phyloP scores from a whole-genome alignment of 1,284 basidiomycete species.

The Pseudozyma sp. region DNA sequence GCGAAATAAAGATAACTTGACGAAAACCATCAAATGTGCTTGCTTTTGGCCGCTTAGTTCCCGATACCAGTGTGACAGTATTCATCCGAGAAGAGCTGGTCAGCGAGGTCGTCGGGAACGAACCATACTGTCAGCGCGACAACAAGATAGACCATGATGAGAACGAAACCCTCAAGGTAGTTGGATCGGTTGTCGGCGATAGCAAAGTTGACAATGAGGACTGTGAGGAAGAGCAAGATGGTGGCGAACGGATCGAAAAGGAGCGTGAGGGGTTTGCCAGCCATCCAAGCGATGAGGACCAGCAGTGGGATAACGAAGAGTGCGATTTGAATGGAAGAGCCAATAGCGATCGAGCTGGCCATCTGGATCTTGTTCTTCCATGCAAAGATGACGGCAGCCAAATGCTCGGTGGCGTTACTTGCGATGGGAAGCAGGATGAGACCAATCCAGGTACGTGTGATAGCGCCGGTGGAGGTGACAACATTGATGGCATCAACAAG shows the following conservation, averaged over 20 bases:
- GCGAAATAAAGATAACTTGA: background rate
- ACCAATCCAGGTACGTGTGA: constrained; percentile 59
- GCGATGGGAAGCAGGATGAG: constrained; percentile 60
- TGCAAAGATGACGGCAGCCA: constrained; percentile 58
- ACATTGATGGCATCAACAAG: constrained; percentile 58
- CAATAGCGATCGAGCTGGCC: constrained; percentile 58
- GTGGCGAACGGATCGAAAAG: constrained; percentile 63
- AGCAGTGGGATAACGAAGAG: constrained; percentile 62
- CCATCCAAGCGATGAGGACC: constrained; percentile 63
- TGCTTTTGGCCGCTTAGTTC: background rate
- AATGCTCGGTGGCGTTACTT: constrained; percentile 58
- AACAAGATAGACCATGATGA: constrained; percentile 59
- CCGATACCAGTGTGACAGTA: constrained; percentile 20
- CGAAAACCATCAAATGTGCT: background rate
- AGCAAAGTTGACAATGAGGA: constrained; percentile 59
- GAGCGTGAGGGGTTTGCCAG: constrained; percentile 53
- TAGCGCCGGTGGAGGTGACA: constrained; percentile 40
- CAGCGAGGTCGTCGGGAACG: constrained; percentile 45
- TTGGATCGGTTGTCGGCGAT: constrained; percentile 59
- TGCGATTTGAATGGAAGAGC: constrained; percentile 62
- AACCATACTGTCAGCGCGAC: constrained; percentile 56
- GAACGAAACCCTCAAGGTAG: constrained; percentile 57
- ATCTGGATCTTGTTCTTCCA: constrained; percentile 64
- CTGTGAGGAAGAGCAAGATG: constrained; percentile 57
- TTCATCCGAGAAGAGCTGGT: constrained; percentile 36